Evolutionary conservation across 2,329 filamentous ascomycete species (phyloP).

Genomic region (Teratosphaeria zuluensis): DNA sequence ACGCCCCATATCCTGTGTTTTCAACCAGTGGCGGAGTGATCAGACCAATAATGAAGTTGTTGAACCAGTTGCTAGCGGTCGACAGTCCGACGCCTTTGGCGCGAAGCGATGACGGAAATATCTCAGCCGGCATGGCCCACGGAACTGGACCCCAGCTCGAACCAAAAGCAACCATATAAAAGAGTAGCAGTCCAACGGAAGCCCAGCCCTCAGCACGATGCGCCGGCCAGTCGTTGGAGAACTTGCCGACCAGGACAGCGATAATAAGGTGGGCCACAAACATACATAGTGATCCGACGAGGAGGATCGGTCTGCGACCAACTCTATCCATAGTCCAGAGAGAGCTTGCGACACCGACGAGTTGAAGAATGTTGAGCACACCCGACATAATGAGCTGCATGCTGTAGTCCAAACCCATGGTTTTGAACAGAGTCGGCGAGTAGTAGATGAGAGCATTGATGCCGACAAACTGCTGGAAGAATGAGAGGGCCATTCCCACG

Average conservation of each 20-base stretch:
- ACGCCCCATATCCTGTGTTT: conserved; percentile 49
- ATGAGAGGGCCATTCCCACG: conserved; percentile 45
- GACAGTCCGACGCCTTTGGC: conserved; percentile 53
- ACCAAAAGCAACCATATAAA: conserved; percentile 29
- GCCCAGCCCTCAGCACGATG: conserved; percentile 40
- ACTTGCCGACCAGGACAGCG: conserved; percentile 45
- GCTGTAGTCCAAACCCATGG: conserved; percentile 28
- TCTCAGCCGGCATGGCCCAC: conserved; percentile 40
- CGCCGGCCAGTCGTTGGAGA: conserved; percentile 31
- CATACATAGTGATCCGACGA: conserved; percentile 37
- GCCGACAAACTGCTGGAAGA: conserved; percentile 44
- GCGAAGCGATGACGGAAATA: conserved; percentile 52
- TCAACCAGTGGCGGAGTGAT: conserved; percentile 23
- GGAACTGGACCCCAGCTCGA: conserved; percentile 37
- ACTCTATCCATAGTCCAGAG: conserved; percentile 37
- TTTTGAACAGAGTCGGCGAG: conserved; percentile 35
- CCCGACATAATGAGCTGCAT: conserved; percentile 34
- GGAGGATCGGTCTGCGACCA: conserved; percentile 31
- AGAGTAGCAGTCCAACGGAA: conserved; percentile 18
- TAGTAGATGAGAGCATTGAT: conserved; percentile 42
- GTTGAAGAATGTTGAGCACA: conserved; percentile 34
- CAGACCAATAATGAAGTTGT: conserved; percentile 49
- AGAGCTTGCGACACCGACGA: conserved; percentile 31
- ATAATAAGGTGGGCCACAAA: conserved; percentile 41
- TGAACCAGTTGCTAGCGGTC: conserved; percentile 40